Evolutionary conservation across 345 rosid species (phyloP).

Genomic region (Triadica sebifera): DNA sequence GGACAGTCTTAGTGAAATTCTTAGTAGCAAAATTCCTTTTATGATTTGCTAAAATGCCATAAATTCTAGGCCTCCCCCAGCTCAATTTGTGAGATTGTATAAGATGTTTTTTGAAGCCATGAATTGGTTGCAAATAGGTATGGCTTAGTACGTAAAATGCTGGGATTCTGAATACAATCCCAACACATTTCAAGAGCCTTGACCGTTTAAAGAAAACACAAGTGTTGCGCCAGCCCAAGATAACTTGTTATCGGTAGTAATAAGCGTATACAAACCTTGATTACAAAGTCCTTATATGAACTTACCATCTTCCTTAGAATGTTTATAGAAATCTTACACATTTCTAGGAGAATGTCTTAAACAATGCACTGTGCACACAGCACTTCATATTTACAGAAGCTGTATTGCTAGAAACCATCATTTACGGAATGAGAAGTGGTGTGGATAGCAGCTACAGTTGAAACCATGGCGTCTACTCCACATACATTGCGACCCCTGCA

Average conservation of each 20-base stretch:
- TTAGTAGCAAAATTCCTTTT: no score
- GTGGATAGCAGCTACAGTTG: slow-evolving; percentile 70
- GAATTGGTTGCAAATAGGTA: background rate
- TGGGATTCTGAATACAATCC: background rate
- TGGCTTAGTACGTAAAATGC: background rate
- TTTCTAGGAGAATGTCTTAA: background rate
- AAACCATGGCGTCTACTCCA: slow-evolving; percentile 87
- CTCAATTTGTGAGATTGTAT: background rate
- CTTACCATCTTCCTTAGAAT: background rate
- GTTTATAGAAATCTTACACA: background rate
- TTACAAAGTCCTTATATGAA: background rate
- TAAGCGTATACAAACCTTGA: background rate
- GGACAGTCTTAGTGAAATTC: no score
- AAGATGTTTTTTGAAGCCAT: no score
- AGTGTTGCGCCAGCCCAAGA: no score
- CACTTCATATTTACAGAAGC: background rate
- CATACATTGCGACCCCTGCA: slow-evolving; percentile 83
- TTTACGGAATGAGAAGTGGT: slow-evolving; percentile 30
- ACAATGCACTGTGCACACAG: background rate
- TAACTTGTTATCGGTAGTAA: background rate
- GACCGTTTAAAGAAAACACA: background rate
- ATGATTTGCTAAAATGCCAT: no score
- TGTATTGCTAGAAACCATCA: background rate
- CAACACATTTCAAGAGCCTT: background rate
- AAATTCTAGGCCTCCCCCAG: no score